phyloP scores from a whole-genome alignment of 257 asterid genomes.

The Scutellaria barbata region DNA sequence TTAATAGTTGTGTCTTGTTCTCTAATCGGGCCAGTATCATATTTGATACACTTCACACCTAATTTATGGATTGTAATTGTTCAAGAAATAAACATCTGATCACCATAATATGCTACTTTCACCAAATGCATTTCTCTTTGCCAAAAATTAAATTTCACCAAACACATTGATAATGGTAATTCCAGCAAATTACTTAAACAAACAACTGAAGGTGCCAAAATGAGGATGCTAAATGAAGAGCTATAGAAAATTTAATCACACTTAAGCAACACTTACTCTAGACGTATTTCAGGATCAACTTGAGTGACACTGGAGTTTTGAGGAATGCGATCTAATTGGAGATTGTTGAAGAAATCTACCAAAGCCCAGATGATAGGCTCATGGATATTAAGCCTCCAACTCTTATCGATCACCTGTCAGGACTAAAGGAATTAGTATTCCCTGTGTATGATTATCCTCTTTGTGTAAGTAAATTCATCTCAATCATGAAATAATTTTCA shows the following conservation, averaged over 20 bases:
- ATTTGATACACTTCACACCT: not conserved
- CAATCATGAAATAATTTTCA: conserved; percentile 14
- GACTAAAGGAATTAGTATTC: conserved; percentile 32
- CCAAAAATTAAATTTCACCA: not conserved
- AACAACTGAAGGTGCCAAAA: conserved; percentile 22
- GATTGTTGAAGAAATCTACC: conserved; percentile 80
- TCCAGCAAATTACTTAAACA: conserved; percentile 15
- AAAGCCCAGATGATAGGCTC: conserved; percentile 98
- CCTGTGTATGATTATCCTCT: conserved; percentile 26
- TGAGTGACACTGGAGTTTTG: conserved; percentile 76
- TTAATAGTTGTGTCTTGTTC: not conserved
- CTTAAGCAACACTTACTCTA: conserved; percentile 65
- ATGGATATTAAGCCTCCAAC: conserved; percentile 90
- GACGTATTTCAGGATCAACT: conserved; percentile 97
- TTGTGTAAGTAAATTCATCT: conserved; percentile 13
- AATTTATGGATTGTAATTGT: not conserved
- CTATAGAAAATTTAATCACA: not conserved
- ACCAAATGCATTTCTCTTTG: not conserved
- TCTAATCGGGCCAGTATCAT: not conserved
- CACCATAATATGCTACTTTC: not conserved
- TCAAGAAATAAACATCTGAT: not conserved
- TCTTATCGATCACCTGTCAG: conserved; percentile 75
- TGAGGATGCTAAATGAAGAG: conserved; percentile 24
- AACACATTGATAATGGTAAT: not conserved
- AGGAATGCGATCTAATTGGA: conserved; percentile 79